phyloP scores from a whole-genome alignment of 345 rosid genomes.

The Eucalyptus shirleyi region DNA sequence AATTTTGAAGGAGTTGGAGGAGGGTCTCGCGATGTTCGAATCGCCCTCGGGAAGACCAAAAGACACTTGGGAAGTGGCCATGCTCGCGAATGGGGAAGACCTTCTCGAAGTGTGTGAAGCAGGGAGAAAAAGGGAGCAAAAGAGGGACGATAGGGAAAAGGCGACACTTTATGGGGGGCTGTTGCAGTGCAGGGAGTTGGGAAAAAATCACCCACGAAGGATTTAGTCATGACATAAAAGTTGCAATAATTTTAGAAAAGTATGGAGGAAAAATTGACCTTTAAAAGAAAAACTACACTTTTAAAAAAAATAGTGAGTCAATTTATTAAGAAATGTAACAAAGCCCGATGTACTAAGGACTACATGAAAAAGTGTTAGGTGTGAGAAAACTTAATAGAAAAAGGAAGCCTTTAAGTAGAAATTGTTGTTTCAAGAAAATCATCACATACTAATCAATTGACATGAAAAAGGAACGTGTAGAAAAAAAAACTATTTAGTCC shows the following conservation, averaged over 20 bases:
- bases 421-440: no score
- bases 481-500: background rate
- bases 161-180: background rate
- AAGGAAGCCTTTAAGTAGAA: no score
- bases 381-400: no score
- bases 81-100: background rate
- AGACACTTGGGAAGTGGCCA: conserved; percentile 24
- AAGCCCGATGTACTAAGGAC: no score
- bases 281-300: no score
- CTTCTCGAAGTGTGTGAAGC: background rate
- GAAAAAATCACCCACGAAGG: background rate
- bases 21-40: background rate
- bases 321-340: no score
- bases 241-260: no score
- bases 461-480: background rate
- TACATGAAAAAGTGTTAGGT: no score
- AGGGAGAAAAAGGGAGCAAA: background rate
- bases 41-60: conserved; percentile 5
- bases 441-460: background rate
- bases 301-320: no score
- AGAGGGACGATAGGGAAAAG: background rate
- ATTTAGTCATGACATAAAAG: no score
- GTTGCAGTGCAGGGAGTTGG: background rate
- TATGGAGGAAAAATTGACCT: no score
- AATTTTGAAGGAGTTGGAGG: conserved; percentile 10